A percentile compares a stretch with the other conserved stretches of the same genome.
phyloP scores from a whole-genome alignment of 1,284 basidiomycete species.

The Moniliella sp. region DNA sequence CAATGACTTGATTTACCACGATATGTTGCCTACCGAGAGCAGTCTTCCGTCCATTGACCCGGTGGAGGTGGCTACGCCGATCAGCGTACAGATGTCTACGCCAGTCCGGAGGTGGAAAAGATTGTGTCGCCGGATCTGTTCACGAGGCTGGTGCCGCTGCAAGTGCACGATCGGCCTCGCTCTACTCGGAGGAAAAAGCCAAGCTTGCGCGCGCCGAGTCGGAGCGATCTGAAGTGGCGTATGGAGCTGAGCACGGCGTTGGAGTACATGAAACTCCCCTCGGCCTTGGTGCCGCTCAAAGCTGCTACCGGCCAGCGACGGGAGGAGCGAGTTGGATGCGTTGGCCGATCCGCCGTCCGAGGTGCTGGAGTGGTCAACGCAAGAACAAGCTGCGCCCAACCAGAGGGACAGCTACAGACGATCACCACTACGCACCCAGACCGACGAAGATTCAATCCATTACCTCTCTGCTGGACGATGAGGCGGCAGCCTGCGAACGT shows the following conservation, averaged over 20 bases:
- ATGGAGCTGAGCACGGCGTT: conserved; percentile 61
- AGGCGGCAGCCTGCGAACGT: conserved; percentile 35
- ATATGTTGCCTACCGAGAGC: conserved; percentile 61
- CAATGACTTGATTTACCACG: conserved; percentile 95
- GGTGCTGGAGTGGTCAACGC: conserved; percentile 54
- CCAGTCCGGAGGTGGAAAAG: conserved; percentile 72
- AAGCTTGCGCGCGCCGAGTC: conserved; percentile 75
- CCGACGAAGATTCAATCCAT: conserved; percentile 11
- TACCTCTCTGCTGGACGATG: conserved; percentile 17
- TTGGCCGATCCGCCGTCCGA: conserved; percentile 47
- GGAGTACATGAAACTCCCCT: conserved; percentile 61
- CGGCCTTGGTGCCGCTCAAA: conserved; percentile 52
- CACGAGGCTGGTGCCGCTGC: conserved; percentile 62
- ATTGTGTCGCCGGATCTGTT: conserved; percentile 75
- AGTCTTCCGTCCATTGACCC: conserved; percentile 62
- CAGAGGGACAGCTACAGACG: conserved; percentile 4
- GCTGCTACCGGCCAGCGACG: conserved; percentile 27
- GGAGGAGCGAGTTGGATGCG: conserved; percentile 32
- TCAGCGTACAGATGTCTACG: conserved; percentile 79
- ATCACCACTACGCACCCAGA: background rate
- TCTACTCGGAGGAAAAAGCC: conserved; percentile 96
- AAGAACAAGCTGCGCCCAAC: conserved; percentile 34
- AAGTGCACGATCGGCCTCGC: conserved; percentile 85
- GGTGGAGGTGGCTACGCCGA: conserved; percentile 52
- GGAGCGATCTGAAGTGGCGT: conserved; percentile 61